phyloP scores from a whole-genome alignment of 2,329 filamentous ascomycete genomes.

The Myriosclerotinia duriaeana region DNA sequence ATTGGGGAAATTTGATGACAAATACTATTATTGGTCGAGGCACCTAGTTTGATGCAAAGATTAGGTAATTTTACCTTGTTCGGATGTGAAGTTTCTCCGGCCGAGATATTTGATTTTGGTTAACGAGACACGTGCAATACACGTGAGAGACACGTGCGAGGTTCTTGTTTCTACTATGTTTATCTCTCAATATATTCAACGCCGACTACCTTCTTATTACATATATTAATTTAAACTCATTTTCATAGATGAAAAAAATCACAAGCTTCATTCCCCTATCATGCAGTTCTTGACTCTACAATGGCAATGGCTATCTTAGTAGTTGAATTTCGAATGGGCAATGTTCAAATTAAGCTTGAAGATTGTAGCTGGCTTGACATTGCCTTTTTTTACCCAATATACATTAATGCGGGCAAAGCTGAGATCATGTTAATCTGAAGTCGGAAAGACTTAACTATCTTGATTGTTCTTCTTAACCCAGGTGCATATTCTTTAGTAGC shows the following conservation, averaged over 20 bases:
- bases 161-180: background rate
- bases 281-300: background rate
- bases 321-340: background rate
- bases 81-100: background rate
- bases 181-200: background rate
- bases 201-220: background rate
- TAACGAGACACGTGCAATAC: too few species aligned
- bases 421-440: too few species aligned
- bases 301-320: background rate
- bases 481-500: background rate
- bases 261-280: background rate
- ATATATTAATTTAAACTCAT: background rate
- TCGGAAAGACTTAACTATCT: background rate
- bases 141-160: background rate
- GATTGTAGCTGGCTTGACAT: background rate
- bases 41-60: background rate
- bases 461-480: background rate
- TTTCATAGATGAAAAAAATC: too few species aligned
- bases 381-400: too few species aligned
- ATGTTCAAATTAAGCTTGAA: background rate
- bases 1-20: conserved; percentile 3
- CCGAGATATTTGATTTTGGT: background rate
- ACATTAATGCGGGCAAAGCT: too few species aligned
- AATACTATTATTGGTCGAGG: background rate
- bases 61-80: background rate